These are phyloP conservation scores for Colletotrichum siamense DNA, from an alignment of 2,329 filamentous ascomycete genomes.

Conservation along the genomic window DNA sequence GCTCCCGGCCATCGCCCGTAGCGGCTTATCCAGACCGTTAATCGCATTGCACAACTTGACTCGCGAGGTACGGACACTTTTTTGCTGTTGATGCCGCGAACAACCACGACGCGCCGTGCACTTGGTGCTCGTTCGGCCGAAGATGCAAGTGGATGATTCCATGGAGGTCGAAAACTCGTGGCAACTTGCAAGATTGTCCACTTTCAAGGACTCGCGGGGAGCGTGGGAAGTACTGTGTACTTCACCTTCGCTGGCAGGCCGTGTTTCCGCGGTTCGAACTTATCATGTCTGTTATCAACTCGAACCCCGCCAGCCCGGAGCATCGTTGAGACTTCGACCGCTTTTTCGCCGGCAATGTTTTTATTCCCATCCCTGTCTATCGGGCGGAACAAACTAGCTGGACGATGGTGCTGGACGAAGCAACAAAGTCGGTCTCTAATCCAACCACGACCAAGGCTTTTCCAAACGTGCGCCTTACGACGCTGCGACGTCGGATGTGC, in stretches of 20 bases:
- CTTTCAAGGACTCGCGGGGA: neutral
- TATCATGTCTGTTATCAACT: neutral
- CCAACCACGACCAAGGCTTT: neutral
- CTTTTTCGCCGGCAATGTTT: neutral
- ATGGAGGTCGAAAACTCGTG: neutral
- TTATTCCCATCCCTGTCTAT: neutral
- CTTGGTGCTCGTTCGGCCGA: neutral
- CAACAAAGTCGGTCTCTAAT: neutral
- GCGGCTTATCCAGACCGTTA: neutral
- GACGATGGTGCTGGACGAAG: neutral
- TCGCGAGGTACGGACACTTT: neutral
- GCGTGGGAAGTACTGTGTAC: neutral
- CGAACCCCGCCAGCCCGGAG: neutral
- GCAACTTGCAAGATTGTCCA: neutral
- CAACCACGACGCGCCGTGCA: neutral
- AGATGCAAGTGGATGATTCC: neutral
- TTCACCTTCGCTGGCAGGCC: neutral
- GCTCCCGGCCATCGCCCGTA: neutral
- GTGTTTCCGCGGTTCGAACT: slow-evolving; percentile 10
- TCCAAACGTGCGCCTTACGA: neutral
- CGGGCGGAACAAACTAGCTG: neutral
- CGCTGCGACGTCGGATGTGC: neutral
- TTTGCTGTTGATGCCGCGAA: neutral
- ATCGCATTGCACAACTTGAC: neutral
- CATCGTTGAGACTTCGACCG: neutral